phyloP scores from a whole-genome alignment of 2,329 filamentous ascomycete genomes.

The Alternaria consortialis region DNA sequence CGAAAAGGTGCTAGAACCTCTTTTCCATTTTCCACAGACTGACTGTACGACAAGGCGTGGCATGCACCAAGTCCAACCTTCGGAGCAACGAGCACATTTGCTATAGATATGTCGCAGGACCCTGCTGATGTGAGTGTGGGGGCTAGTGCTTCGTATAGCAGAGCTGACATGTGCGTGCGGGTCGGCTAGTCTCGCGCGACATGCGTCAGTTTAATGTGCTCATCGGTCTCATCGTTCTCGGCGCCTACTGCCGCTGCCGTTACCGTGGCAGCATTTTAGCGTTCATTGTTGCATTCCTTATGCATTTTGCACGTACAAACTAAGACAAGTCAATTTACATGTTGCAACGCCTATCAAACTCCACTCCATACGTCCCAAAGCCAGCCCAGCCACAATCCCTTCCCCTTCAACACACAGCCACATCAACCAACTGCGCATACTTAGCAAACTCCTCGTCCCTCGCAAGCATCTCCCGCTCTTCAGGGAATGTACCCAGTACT shows the following conservation, averaged over 20 bases:
- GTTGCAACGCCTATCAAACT: not conserved
- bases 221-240: not conserved
- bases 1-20: not conserved
- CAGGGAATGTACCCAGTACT: constrained; percentile 32
- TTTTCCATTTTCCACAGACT: too few species aligned
- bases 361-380: not conserved
- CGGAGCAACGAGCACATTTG: constrained; percentile 9
- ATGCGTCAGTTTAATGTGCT: not conserved
- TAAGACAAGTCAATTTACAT: not conserved
- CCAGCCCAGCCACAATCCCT: not conserved
- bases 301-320: too few species aligned
- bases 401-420: not conserved
- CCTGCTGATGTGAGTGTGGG: not conserved
- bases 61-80: not conserved
- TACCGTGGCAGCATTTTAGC: too few species aligned
- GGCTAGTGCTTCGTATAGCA: not conserved
- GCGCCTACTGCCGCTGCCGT: not conserved
- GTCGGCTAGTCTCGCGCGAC: not conserved
- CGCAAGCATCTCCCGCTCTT: constrained; percentile 58
- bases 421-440: constrained; percentile 40
- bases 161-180: not conserved
- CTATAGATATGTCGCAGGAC: constrained; percentile 7
- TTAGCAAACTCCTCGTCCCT: constrained; percentile 55
- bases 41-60: too few species aligned
- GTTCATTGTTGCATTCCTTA: too few species aligned